phyloP scores from a whole-genome alignment of 2,329 filamentous ascomycete species.

The Colletotrichum melonis region DNA sequence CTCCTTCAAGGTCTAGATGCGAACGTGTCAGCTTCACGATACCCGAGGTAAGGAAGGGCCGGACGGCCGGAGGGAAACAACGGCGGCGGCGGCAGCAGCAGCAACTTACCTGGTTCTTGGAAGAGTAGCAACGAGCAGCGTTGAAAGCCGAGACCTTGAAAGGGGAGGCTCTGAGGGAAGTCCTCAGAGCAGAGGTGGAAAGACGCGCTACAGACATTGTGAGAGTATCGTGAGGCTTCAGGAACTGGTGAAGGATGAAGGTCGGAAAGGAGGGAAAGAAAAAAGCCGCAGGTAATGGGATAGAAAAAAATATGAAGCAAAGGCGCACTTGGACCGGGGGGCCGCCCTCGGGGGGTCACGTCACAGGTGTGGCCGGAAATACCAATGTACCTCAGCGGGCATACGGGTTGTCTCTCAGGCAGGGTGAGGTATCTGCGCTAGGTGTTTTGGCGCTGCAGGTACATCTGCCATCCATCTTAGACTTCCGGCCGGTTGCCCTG shows the following conservation, averaged over 20 bases:
- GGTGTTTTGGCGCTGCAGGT: constrained; percentile 12
- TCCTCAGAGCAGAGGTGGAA: constrained; percentile 83
- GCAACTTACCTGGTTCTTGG: constrained; percentile 83
- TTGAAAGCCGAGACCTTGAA: constrained; percentile 80
- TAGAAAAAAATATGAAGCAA: constrained; percentile 37
- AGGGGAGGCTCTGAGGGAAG: constrained; percentile 75
- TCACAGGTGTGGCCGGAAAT: constrained; percentile 33
- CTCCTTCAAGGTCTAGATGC: constrained; percentile 88
- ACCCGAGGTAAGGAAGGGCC: constrained; percentile 35
- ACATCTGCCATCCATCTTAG: constrained; percentile 1
- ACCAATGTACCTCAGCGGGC: constrained; percentile 30
- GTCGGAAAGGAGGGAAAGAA: constrained; percentile 41
- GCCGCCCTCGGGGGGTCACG: constrained; percentile 32
- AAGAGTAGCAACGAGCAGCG: constrained; percentile 90
- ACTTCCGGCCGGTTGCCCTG: constrained; percentile 23
- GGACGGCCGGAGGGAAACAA: constrained; percentile 29
- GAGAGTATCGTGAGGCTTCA: constrained; percentile 39
- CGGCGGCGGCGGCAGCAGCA: constrained; percentile 7
- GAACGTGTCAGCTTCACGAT: constrained; percentile 38
- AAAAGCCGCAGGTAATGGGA: constrained; percentile 36
- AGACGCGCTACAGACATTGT: constrained; percentile 88
- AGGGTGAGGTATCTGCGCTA: constrained; percentile 21
- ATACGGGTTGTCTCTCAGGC: constrained; percentile 20
- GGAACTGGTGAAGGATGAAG: constrained; percentile 43
- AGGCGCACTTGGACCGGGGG: constrained; percentile 31